These are phyloP conservation scores for Glycyrrhiza uralensis DNA, from an alignment of 306 rosid species.

Conservation along the genomic window DNA sequence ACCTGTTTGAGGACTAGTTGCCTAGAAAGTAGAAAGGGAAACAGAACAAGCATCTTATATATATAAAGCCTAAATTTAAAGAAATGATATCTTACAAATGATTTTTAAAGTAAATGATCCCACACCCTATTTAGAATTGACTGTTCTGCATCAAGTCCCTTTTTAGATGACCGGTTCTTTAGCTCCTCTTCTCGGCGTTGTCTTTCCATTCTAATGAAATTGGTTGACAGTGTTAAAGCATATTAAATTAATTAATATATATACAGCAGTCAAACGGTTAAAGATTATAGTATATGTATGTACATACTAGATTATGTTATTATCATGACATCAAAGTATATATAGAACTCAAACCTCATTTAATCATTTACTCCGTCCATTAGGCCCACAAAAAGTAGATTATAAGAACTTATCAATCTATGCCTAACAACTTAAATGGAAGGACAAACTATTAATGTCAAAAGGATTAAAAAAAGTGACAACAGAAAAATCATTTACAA, in stretches of 20 bases:
- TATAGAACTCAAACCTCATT: not conserved
- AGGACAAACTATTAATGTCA: not conserved
- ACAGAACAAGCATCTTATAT: not conserved
- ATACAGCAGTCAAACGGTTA: not conserved
- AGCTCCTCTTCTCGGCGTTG: conserved; percentile 61
- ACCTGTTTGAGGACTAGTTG: conserved; percentile 56
- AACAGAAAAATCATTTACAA: conserved; percentile 13
- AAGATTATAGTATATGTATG: not conserved
- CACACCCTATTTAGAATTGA: conserved; percentile 50
- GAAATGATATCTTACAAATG: not conserved
- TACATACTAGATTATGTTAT: not conserved
- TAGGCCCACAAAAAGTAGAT: not conserved
- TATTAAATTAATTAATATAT: conserved; percentile 20
- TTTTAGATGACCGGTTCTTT: conserved; percentile 53
- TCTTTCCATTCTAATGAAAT: conserved; percentile 56
- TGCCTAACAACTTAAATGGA: not conserved
- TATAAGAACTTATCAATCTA: not conserved
- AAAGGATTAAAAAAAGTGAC: not conserved
- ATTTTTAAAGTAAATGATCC: conserved; percentile 18
- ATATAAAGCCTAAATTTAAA: conserved; percentile 8
- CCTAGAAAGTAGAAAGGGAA: conserved; percentile 42
- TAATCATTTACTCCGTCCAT: not conserved
- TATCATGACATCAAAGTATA: conserved; percentile 1
- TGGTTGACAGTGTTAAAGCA: conserved; percentile 8
- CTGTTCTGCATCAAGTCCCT: conserved; percentile 44